phyloP scores from a whole-genome alignment of 805 yeast genomes.

The Candida dajiaensis region DNA sequence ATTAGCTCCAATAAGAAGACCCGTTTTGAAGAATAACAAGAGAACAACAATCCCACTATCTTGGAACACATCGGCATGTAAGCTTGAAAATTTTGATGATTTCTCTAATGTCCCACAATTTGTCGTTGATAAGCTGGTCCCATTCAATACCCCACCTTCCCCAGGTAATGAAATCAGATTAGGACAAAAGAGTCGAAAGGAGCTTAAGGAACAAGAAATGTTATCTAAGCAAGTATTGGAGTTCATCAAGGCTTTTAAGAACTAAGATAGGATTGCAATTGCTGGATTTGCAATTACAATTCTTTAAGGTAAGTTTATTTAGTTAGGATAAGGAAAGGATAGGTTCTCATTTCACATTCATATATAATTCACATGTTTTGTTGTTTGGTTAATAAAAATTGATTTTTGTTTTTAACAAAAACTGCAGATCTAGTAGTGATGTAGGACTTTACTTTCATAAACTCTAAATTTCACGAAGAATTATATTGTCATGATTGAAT shows the following conservation, averaged over 20 bases:
- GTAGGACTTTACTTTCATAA: no score
- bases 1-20: slow-evolving; percentile 19
- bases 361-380: background rate
- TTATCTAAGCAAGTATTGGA: slow-evolving; percentile 18
- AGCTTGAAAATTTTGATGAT: slow-evolving; percentile 21
- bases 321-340: background rate
- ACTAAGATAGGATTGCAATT: no score
- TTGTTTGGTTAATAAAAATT: background rate
- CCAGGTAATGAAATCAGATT: slow-evolving; percentile 24
- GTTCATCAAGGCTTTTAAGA: slow-evolving; percentile 18
- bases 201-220: slow-evolving; percentile 17
- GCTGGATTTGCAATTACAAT: background rate
- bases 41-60: slow-evolving; percentile 19
- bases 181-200: slow-evolving; percentile 19
- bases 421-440: no score
- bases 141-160: slow-evolving; percentile 16
- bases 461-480: no score
- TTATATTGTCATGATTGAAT: no score
- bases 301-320: background rate
- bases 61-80: slow-evolving; percentile 23
- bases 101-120: slow-evolving; percentile 22
- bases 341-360: background rate
- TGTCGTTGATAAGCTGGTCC: slow-evolving; percentile 20
- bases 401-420: background rate
- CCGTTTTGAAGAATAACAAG: slow-evolving; percentile 11